These are phyloP conservation scores for Xylaria cubensis DNA, from an alignment of 495 filamentous ascomycete species.

Conservation along the genomic window DNA sequence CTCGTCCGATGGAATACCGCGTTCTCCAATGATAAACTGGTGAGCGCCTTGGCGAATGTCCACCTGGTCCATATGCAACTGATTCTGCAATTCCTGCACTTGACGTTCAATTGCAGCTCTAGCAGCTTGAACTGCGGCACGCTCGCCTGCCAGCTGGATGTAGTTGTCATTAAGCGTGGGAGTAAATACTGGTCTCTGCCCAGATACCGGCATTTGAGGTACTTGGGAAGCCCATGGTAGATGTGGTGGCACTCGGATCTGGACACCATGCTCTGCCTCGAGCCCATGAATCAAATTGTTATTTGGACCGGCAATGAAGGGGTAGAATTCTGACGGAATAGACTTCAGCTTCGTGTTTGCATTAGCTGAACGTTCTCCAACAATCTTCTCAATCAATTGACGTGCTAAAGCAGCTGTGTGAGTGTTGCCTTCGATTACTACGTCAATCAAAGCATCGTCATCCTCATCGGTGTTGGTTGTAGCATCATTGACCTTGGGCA, in stretches of 20 bases:
- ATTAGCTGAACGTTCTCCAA: slow-evolving; percentile 81
- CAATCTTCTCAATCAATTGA: slow-evolving; percentile 81
- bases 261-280: slow-evolving; percentile 67
- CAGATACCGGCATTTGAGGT: slow-evolving; percentile 66
- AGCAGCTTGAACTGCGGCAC: slow-evolving; percentile 78
- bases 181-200: slow-evolving; percentile 69
- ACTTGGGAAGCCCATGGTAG: slow-evolving; percentile 74
- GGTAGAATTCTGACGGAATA: slow-evolving; percentile 91
- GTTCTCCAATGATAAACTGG: slow-evolving; percentile 88
- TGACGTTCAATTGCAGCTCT: slow-evolving; percentile 78
- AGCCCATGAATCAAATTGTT: slow-evolving; percentile 70
- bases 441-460: slow-evolving; percentile 80
- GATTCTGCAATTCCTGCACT: slow-evolving; percentile 71
- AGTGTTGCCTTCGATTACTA: slow-evolving; percentile 88
- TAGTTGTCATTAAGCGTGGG: slow-evolving; percentile 68
- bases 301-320: slow-evolving; percentile 88
- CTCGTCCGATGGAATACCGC: slow-evolving; percentile 76
- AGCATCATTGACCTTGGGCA: slow-evolving; percentile 77
- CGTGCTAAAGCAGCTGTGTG: slow-evolving; percentile 81
- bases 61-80: slow-evolving; percentile 74
- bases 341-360: slow-evolving; percentile 77
- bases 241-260: slow-evolving; percentile 80
- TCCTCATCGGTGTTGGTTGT: slow-evolving; percentile 62
- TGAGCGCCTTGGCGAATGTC: slow-evolving; percentile 80
- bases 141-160: slow-evolving; percentile 87